A percentile compares a stretch with the other conserved stretches of the same genome.
These are phyloP conservation scores for Spinellus fusiger DNA, from an alignment of 192 early-diverging fungal genomes.

Conservation along the genomic window DNA sequence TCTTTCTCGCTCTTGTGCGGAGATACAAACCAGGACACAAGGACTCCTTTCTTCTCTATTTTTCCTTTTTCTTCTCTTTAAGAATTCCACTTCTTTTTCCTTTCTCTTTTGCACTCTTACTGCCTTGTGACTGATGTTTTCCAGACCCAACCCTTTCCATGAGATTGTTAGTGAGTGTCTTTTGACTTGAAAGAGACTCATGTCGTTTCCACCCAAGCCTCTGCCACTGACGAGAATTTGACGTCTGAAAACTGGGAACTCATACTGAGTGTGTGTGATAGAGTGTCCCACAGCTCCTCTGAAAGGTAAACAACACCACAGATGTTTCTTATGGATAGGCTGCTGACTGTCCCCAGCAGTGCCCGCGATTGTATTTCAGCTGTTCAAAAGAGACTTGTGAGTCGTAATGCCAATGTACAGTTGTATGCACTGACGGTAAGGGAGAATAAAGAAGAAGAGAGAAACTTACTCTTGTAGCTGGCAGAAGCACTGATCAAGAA, in stretches of 20 bases:
- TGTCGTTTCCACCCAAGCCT: slow-evolving; percentile 7
- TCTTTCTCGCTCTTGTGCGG: too few relatives aligned
- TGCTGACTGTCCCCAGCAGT: too few relatives aligned
- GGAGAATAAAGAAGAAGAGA: neutral
- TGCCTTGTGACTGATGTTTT: too few relatives aligned
- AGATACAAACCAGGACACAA: too few relatives aligned
- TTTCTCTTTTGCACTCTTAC: too few relatives aligned
- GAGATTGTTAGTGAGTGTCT: slow-evolving; percentile 45
- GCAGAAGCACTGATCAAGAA: slow-evolving; percentile 89
- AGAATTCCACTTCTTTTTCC: too few relatives aligned
- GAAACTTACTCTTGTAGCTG: slow-evolving; percentile 33
- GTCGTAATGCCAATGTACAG: slow-evolving; percentile 82
- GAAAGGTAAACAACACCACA: slow-evolving; percentile 32
- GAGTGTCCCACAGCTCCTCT: slow-evolving; percentile 42
- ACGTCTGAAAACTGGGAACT: slow-evolving; percentile 92
- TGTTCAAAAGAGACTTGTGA: slow-evolving; percentile 62
- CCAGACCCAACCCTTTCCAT: slow-evolving; percentile 46
- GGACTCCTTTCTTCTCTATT: too few relatives aligned
- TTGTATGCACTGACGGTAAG: slow-evolving; percentile 60
- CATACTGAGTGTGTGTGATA: slow-evolving; percentile 69
- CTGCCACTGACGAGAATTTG: slow-evolving; percentile 89
- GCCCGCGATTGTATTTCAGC: slow-evolving; percentile 63
- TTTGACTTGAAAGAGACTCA: neutral
- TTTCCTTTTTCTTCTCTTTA: too few relatives aligned
- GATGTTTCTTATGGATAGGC: neutral